These are phyloP conservation scores for Daldinia bambusicola DNA, from an alignment of 495 filamentous ascomycete genomes.

Conservation along the genomic window DNA sequence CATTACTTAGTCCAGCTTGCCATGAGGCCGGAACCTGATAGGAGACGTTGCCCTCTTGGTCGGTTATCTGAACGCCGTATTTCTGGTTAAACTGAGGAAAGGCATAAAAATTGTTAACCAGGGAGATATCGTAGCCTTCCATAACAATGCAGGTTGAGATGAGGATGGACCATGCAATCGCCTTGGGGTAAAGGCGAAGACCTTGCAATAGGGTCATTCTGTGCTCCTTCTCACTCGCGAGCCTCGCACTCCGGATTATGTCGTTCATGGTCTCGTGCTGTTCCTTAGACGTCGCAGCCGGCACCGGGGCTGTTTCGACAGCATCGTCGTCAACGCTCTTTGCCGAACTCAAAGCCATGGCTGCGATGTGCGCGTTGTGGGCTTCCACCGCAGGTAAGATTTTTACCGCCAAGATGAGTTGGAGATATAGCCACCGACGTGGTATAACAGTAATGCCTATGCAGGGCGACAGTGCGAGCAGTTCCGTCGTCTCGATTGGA, in stretches of 20 bases:
- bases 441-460: slow-evolving; percentile 1
- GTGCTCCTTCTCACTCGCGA: slow-evolving; percentile 64
- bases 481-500: slow-evolving; percentile 1
- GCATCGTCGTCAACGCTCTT: slow-evolving; percentile 29
- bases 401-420: not conserved
- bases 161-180: slow-evolving; percentile 67
- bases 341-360: slow-evolving; percentile 21
- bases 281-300: slow-evolving; percentile 34
- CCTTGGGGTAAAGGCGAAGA: slow-evolving; percentile 65
- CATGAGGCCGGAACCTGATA: slow-evolving; percentile 78
- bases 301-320: slow-evolving; percentile 22
- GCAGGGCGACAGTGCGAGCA: not conserved
- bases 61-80: slow-evolving; percentile 66
- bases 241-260: slow-evolving; percentile 58
- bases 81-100: slow-evolving; percentile 73
- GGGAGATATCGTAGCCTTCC: slow-evolving; percentile 71
- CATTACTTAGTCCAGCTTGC: slow-evolving; percentile 80
- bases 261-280: slow-evolving; percentile 50
- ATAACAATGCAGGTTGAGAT: slow-evolving; percentile 72
- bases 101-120: slow-evolving; percentile 69
- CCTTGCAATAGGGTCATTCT: slow-evolving; percentile 65
- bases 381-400: not conserved
- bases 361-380: not conserved
- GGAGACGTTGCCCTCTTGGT: slow-evolving; percentile 56
- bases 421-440: not conserved